Percentiles rank a stretch among this genome's conserved stretches.
Evolutionary conservation across 352 stramenopile species (phyloP).

Genomic region (Thalassiosira livingstoniorum): DNA sequence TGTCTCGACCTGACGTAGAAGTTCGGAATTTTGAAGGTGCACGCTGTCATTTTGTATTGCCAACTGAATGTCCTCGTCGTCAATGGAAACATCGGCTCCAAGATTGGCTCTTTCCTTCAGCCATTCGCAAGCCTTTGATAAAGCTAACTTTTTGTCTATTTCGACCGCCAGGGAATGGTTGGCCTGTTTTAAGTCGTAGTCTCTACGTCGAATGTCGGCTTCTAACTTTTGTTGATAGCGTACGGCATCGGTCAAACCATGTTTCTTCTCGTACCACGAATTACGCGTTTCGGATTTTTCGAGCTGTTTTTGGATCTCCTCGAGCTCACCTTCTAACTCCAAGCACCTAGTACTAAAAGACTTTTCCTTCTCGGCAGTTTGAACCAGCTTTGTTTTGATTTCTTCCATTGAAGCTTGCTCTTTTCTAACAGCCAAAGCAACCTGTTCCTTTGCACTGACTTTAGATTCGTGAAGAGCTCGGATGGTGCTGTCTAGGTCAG

Average conservation of each 20-base stretch:
- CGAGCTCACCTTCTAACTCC: slow-evolving; percentile 57
- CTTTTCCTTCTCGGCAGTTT: slow-evolving; percentile 30
- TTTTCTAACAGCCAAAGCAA: slow-evolving; percentile 37
- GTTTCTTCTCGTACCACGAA: slow-evolving; percentile 74
- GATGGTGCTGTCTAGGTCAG: slow-evolving; percentile 58
- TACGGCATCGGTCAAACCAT: slow-evolving; percentile 73
- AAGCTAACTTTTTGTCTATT: slow-evolving; percentile 53
- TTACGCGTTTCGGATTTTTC: slow-evolving; percentile 71
- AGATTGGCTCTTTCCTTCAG: slow-evolving; percentile 72
- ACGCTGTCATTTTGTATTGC: slow-evolving; percentile 59
- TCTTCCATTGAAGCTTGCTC: slow-evolving; percentile 23
- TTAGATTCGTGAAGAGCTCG: slow-evolving; percentile 53
- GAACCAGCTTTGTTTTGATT: slow-evolving; percentile 30
- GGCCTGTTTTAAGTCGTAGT: slow-evolving; percentile 67
- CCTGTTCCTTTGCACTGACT: slow-evolving; percentile 46
- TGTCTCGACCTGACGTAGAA: slow-evolving; percentile 70
- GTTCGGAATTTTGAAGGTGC: slow-evolving; percentile 69
- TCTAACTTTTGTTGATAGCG: slow-evolving; percentile 75
- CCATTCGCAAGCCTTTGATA: slow-evolving; percentile 71
- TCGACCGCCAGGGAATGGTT: slow-evolving; percentile 64
- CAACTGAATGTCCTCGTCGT: slow-evolving; percentile 70
- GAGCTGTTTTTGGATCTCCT: slow-evolving; percentile 64
- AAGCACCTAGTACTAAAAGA: slow-evolving; percentile 16
- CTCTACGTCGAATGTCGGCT: slow-evolving; percentile 69
- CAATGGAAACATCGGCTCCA: slow-evolving; percentile 56